Percentiles rank a stretch among this genome's conserved stretches.
These are phyloP conservation scores for Sphaerostilbella broomeana DNA, from an alignment of 2,329 filamentous ascomycete genomes.

Conservation along the genomic window DNA sequence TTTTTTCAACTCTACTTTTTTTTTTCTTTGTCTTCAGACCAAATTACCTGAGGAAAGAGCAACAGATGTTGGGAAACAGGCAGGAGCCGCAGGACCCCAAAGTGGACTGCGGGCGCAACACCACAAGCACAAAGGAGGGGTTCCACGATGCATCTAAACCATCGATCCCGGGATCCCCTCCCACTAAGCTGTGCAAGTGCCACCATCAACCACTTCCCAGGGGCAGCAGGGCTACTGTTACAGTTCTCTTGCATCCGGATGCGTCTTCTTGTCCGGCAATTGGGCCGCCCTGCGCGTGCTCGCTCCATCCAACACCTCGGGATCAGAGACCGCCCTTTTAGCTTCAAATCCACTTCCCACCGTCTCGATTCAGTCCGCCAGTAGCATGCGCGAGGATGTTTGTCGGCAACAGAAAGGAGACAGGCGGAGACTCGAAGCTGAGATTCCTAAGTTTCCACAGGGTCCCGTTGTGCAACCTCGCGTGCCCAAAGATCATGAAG, in stretches of 20 bases:
- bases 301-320: slow-evolving; percentile 12
- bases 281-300: slow-evolving; percentile 9
- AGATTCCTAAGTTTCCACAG: too few relatives aligned
- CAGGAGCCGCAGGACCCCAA: too few relatives aligned
- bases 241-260: not conserved
- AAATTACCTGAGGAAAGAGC: too few relatives aligned
- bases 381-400: slow-evolving; percentile 4
- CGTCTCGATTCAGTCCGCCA: slow-evolving; percentile 8
- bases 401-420: not conserved
- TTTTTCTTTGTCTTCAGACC: too few relatives aligned
- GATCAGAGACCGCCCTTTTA: slow-evolving; percentile 14
- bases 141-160: too few relatives aligned
- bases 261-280: slow-evolving; percentile 11
- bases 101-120: too few relatives aligned
- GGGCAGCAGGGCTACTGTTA: slow-evolving; percentile 8
- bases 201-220: too few relatives aligned
- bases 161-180: too few relatives aligned
- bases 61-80: too few relatives aligned
- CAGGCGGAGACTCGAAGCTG: not conserved
- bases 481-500: not conserved
- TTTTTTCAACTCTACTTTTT: too few relatives aligned
- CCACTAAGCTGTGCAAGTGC: too few relatives aligned
- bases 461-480: slow-evolving; percentile 9
- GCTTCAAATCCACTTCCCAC: slow-evolving; percentile 7
- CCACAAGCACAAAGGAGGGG: not conserved